Conservation (phyloP, 169 alveolate species). For the Plasmodium yoelii region DNA sequence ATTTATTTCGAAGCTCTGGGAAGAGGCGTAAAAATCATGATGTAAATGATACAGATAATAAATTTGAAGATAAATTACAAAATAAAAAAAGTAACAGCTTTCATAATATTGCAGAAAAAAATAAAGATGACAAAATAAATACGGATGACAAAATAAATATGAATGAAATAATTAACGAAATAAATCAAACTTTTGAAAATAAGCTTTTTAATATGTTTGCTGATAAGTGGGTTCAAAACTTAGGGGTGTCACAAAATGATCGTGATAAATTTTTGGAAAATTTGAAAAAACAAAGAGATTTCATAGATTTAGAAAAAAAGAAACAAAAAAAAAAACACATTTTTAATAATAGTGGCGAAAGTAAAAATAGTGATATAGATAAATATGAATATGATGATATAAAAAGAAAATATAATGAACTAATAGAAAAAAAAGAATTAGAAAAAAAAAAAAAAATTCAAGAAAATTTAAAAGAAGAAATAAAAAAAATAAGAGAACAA, state of each 20-base stretch:
- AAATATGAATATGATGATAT: slow-evolving; percentile 8
- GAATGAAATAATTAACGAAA: slow-evolving; percentile 11
- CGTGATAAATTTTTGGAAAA: too few species aligned
- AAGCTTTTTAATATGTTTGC: slow-evolving; percentile 13
- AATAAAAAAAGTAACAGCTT: too few species aligned
- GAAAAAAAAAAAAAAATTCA: slow-evolving; percentile 5
- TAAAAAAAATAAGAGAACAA: slow-evolving; percentile 26
- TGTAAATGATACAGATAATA: too few species aligned
- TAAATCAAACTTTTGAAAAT: slow-evolving; percentile 19
- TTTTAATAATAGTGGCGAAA: background rate
- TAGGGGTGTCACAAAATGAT: too few species aligned
- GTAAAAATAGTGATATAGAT: background rate
- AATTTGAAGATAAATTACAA: too few species aligned
- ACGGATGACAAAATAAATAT: background rate
- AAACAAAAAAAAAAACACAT: background rate
- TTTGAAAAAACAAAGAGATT: too few species aligned
- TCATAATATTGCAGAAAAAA: too few species aligned
- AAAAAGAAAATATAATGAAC: slow-evolving; percentile 7
- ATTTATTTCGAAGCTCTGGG: too few species aligned
- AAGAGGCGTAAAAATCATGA: too few species aligned
- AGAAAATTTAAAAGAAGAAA: slow-evolving; percentile 37
- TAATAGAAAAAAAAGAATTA: slow-evolving; percentile 20
- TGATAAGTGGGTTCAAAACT: background rate
- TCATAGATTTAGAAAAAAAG: too few species aligned
- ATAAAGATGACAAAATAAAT: too few species aligned